Conservation (phyloP, 2,329 filamentous ascomycete genomes). For the Aspergillus ochraceus region DNA sequence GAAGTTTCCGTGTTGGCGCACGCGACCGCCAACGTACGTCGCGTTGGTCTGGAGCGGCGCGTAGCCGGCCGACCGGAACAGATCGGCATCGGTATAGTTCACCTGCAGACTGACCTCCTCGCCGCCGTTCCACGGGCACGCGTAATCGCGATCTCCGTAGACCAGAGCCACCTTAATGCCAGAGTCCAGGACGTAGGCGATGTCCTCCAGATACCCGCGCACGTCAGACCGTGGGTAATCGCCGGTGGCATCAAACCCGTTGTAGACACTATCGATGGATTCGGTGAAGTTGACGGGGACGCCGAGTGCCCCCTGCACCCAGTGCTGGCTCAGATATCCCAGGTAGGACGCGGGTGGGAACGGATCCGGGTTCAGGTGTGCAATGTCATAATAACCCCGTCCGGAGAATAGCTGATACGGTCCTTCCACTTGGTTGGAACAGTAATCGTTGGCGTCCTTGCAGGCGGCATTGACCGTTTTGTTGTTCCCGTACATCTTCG, state of each 20-base stretch:
- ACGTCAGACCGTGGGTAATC: constrained; percentile 51
- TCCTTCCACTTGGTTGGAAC: constrained; percentile 45
- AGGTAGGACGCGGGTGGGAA: constrained; percentile 55
- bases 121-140: constrained; percentile 59
- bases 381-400: constrained; percentile 60
- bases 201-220: constrained; percentile 36
- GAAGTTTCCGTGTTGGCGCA: constrained; percentile 51
- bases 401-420: constrained; percentile 44
- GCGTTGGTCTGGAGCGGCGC: constrained; percentile 43
- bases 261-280: constrained; percentile 43
- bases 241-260: constrained; percentile 49
- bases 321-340: constrained; percentile 58
- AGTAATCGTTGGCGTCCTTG: constrained; percentile 46
- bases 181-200: constrained; percentile 54
- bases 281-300: constrained; percentile 60
- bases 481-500: constrained; percentile 49
- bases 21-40: constrained; percentile 46
- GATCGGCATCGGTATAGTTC: constrained; percentile 43
- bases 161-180: constrained; percentile 59
- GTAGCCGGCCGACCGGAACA: constrained; percentile 54
- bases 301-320: constrained; percentile 59
- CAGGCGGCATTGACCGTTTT: constrained; percentile 49
- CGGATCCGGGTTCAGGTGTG: constrained; percentile 51
- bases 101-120: constrained; percentile 53
- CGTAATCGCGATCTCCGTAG: constrained; percentile 61